These are phyloP conservation scores for Odontarrhena argentea DNA, from an alignment of 345 rosid genomes.

Conservation along the genomic window DNA sequence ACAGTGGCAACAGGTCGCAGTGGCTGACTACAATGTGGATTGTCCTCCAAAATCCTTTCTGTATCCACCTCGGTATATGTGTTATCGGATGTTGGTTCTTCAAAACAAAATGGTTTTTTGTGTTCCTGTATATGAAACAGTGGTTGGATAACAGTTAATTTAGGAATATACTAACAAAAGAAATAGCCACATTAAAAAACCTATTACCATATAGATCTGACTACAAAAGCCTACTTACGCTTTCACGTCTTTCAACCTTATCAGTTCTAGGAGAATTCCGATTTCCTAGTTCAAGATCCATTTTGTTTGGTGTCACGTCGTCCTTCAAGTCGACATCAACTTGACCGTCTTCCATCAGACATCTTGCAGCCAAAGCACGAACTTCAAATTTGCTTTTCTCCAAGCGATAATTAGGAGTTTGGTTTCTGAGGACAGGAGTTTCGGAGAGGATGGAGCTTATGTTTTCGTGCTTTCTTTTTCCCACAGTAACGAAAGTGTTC, in stretches of 20 bases:
- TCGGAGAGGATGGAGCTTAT: constrained; percentile 61
- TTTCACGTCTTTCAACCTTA: constrained; percentile 38
- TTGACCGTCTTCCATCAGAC: constrained; percentile 36
- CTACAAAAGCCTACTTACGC: constrained; percentile 47
- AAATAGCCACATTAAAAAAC: constrained; percentile 7
- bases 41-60: constrained; percentile 44
- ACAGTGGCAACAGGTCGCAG: constrained; percentile 43
- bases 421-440: constrained; percentile 77
- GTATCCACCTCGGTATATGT: constrained; percentile 40
- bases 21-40: constrained; percentile 43
- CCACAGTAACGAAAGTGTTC: constrained; percentile 61
- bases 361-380: constrained; percentile 38
- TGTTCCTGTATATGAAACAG: constrained; percentile 45
- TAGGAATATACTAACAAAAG: constrained; percentile 9
- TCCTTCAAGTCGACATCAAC: constrained; percentile 43
- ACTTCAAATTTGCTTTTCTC: constrained; percentile 46
- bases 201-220: constrained; percentile 6
- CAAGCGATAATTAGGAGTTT: constrained; percentile 35
- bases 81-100: constrained; percentile 43
- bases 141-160: constrained; percentile 4
- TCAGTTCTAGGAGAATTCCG: constrained; percentile 39
- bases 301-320: constrained; percentile 47
- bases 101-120: constrained; percentile 40
- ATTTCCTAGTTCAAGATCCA: constrained; percentile 40
- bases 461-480: constrained; percentile 81